These are phyloP conservation scores for Colletotrichum ledebouriae DNA, from an alignment of 2,329 filamentous ascomycete genomes.

Conservation along the genomic window DNA sequence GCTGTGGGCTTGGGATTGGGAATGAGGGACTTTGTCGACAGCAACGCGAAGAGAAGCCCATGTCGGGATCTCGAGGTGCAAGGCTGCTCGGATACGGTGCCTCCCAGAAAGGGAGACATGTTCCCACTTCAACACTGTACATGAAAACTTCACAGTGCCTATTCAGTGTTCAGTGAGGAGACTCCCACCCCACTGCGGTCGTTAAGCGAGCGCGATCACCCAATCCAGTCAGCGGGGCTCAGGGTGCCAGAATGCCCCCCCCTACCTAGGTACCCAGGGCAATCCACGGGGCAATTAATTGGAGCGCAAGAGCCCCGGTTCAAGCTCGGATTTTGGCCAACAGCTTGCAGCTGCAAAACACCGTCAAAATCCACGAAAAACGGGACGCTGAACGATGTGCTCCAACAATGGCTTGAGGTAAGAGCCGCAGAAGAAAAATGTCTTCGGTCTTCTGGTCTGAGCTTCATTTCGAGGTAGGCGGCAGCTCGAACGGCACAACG, in stretches of 20 bases:
- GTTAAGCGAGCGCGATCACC: not conserved
- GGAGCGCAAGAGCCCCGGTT: too few relatives aligned
- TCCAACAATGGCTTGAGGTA: too few relatives aligned
- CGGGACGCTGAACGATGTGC: too few relatives aligned
- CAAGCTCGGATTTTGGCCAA: too few relatives aligned
- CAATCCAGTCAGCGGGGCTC: slow-evolving; percentile 8
- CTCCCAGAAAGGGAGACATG: not conserved
- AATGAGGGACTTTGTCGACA: slow-evolving; percentile 7
- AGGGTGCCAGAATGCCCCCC: too few relatives aligned
- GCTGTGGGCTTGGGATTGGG: not conserved
- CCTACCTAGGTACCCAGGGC: too few relatives aligned
- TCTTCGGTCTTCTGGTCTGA: not conserved
- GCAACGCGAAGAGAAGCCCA: not conserved
- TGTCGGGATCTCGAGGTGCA: slow-evolving; percentile 14
- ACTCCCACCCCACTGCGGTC: slow-evolving; percentile 20
- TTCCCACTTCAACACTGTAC: slow-evolving; percentile 22
- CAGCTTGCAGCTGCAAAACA: too few relatives aligned
- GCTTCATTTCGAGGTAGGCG: not conserved
- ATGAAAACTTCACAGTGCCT: slow-evolving; percentile 23
- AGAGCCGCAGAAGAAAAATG: too few relatives aligned
- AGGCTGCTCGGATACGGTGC: slow-evolving; percentile 24
- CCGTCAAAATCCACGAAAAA: too few relatives aligned
- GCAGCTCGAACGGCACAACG: not conserved
- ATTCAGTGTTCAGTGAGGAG: not conserved
- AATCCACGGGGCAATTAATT: too few relatives aligned